Conservation (phyloP, 129 eudicot genomes). For the Flaveria trinervia region DNA sequence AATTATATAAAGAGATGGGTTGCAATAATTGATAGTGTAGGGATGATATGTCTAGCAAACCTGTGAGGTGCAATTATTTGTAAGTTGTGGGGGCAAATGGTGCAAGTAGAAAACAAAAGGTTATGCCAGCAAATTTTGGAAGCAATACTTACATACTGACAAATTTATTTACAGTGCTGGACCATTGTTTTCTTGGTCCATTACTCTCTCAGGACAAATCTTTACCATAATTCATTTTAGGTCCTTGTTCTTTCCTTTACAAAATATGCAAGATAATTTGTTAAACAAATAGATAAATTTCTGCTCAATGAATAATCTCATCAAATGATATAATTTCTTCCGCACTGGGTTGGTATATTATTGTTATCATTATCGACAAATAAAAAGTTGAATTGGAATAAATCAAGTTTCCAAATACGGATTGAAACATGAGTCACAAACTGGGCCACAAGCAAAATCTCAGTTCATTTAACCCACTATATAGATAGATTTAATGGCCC, state of each 20-base stretch:
- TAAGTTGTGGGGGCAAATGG: constrained; percentile 48
- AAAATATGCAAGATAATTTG: background rate
- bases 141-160: constrained; percentile 36
- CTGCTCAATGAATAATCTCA: background rate
- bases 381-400: no score
- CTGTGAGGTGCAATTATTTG: constrained; percentile 38
- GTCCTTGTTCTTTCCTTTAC: constrained; percentile 9
- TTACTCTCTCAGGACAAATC: constrained; percentile 30
- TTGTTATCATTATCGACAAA: no score
- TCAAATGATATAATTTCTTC: no score
- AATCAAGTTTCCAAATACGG: no score
- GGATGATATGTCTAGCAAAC: constrained; percentile 38
- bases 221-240: constrained; percentile 17
- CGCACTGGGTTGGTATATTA: no score
- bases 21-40: constrained; percentile 36
- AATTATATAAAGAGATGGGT: background rate
- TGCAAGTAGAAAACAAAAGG: constrained; percentile 50
- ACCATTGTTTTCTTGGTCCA: constrained; percentile 28
- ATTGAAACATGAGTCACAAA: no score
- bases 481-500: no score
- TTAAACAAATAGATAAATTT: no score
- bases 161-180: constrained; percentile 35
- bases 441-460: no score
- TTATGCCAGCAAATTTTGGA: constrained; percentile 46
- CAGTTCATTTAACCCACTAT: no score